Evolutionary conservation across 148 eudicot genomes (phyloP).

Genomic region (Cornus florida): DNA sequence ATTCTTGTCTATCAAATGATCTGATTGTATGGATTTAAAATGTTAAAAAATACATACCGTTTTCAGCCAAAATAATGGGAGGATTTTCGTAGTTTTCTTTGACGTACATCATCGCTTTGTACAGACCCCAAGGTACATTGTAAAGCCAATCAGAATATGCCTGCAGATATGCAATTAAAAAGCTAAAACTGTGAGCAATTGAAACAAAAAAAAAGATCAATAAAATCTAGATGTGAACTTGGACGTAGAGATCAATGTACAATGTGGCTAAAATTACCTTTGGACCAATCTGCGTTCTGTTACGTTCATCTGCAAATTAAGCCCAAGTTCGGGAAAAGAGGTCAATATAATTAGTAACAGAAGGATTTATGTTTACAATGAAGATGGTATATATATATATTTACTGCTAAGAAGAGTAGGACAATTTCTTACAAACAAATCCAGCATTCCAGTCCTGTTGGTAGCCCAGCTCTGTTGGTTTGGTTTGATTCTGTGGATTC

Average conservation of each 20-base stretch:
- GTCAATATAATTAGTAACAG: conserved; percentile 27
- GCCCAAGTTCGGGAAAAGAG: background rate
- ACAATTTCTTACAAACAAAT: conserved; percentile 62
- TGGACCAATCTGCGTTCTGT: conserved; percentile 83
- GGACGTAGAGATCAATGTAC: background rate
- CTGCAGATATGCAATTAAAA: conserved; percentile 29
- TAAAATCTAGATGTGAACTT: background rate
- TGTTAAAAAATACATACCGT: conserved; percentile 41
- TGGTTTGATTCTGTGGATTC: conserved; percentile 29
- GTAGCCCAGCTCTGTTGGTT: conserved; percentile 53
- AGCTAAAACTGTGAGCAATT: background rate
- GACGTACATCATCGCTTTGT: conserved; percentile 76
- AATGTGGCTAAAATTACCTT: conserved; percentile 32
- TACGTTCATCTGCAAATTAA: conserved; percentile 56
- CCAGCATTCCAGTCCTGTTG: conserved; percentile 83
- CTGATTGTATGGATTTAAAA: background rate
- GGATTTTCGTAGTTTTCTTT: conserved; percentile 89
- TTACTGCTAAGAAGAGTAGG: background rate
- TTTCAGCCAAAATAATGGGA: conserved; percentile 70
- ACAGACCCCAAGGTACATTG: conserved; percentile 86
- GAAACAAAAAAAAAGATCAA: background rate
- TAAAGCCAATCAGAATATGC: conserved; percentile 84
- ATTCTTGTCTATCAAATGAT: conserved; percentile 17
- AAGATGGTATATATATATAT: conserved; percentile 55
- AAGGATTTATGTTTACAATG: background rate